Evolutionary conservation across 768 basidiomycete genomes (phyloP).

Genomic region (Antrodiella citrinella): DNA sequence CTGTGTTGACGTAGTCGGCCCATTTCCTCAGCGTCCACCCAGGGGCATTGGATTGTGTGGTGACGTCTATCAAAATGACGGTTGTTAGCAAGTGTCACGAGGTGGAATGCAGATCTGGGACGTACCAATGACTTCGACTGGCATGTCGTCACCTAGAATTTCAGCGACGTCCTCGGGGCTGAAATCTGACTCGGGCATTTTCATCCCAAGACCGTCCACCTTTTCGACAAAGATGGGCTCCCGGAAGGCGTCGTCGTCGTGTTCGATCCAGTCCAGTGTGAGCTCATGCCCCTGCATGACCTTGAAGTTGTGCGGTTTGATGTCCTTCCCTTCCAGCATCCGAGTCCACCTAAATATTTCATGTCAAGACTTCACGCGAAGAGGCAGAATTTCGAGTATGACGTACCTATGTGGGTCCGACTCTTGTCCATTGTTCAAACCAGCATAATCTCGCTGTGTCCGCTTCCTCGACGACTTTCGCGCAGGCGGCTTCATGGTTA

Average conservation of each 20-base stretch:
- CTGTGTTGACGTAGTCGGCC: conserved; percentile 77
- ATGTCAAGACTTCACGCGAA: background rate
- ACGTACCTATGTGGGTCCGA: conserved; percentile 46
- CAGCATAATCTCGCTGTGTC: conserved; percentile 71
- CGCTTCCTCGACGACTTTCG: conserved; percentile 78
- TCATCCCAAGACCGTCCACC: conserved; percentile 82
- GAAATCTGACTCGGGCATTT: conserved; percentile 67
- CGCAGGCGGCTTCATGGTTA: conserved; percentile 70
- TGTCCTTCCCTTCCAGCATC: conserved; percentile 59
- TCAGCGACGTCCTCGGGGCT: conserved; percentile 77
- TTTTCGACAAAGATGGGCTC: conserved; percentile 79
- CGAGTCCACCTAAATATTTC: conserved; percentile 40
- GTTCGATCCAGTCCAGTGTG: conserved; percentile 67
- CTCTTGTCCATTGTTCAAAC: conserved; percentile 55
- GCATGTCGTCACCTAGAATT: conserved; percentile 66
- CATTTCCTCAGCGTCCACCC: conserved; percentile 90
- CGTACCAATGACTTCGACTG: conserved; percentile 89
- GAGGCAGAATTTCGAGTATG: background rate
- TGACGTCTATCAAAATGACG: conserved; percentile 59
- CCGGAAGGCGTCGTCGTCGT: conserved; percentile 62
- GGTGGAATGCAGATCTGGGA: conserved; percentile 4
- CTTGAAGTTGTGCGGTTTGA: conserved; percentile 56
- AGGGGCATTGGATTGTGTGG: conserved; percentile 74
- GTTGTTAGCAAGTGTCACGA: conserved; percentile 6
- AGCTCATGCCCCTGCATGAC: conserved; percentile 61